Percentiles rank a stretch among this genome's conserved stretches.
phyloP scores from a whole-genome alignment of 2,329 filamentous ascomycete genomes.

The Atkinsonella texensis region DNA sequence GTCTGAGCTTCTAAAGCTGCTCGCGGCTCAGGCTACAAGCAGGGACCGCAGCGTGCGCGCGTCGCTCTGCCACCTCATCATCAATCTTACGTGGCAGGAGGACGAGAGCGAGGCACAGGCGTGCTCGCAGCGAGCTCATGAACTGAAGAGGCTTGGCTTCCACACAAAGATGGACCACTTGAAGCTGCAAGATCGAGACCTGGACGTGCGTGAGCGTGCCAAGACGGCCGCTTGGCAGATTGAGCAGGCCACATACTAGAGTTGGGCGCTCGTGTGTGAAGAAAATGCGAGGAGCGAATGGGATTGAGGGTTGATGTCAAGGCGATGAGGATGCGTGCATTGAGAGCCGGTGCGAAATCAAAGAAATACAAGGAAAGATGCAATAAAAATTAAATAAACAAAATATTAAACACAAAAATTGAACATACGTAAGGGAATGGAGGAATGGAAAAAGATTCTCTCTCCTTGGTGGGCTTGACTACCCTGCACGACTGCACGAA shows the following conservation, averaged over 20 bases:
- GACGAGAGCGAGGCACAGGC: constrained; percentile 54
- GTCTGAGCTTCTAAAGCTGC: constrained; percentile 58
- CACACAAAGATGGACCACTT: constrained; percentile 51
- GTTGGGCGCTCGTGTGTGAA: not conserved
- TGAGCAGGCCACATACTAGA: constrained; percentile 28
- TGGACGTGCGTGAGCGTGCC: constrained; percentile 74
- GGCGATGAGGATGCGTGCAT: no score
- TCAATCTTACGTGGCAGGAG: constrained; percentile 77
- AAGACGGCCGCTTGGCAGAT: constrained; percentile 70
- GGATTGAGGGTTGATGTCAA: no score
- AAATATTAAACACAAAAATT: no score
- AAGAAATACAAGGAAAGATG: no score
- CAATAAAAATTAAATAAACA: no score
- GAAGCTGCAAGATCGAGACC: constrained; percentile 53
- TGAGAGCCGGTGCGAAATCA: no score
- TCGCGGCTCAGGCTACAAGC: constrained; percentile 64
- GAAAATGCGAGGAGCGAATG: no score
- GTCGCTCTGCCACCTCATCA: constrained; percentile 71
- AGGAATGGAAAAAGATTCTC: no score
- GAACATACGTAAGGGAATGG: no score
- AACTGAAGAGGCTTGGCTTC: constrained; percentile 62
- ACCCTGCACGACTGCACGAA: no score
- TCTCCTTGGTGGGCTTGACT: no score
- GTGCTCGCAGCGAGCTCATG: constrained; percentile 53
- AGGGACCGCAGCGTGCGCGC: constrained; percentile 62